Percentiles rank a stretch among this genome's conserved stretches.
These are phyloP conservation scores for Pichia sp. DNA, from an alignment of 1,139 yeast species.

Conservation along the genomic window DNA sequence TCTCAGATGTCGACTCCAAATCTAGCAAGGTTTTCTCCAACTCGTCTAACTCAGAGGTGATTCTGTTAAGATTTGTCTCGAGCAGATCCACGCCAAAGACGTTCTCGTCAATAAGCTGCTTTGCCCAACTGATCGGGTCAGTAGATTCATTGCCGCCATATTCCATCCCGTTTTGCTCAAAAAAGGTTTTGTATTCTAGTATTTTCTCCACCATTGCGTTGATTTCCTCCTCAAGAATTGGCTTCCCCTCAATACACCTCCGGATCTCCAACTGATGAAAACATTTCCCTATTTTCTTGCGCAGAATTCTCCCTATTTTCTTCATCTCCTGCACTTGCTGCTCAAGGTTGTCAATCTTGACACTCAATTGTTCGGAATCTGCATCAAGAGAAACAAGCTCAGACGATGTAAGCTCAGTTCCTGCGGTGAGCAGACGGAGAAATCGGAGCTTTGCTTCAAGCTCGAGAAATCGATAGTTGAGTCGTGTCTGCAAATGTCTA, in stretches of 20 bases:
- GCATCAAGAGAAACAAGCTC: slow-evolving; percentile 23
- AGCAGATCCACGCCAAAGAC: slow-evolving; percentile 8
- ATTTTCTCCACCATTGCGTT: slow-evolving; percentile 10
- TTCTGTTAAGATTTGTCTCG: slow-evolving; percentile 1
- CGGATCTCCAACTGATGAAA: slow-evolving; percentile 17
- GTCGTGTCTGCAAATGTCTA: slow-evolving; percentile 27
- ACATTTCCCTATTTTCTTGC: slow-evolving; percentile 19
- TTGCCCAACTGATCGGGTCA: slow-evolving; percentile 8
- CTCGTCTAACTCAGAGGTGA: not conserved
- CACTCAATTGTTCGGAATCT: slow-evolving; percentile 6
- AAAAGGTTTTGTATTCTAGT: slow-evolving; percentile 5
- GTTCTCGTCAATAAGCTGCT: slow-evolving; percentile 4
- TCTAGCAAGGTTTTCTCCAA: not conserved
- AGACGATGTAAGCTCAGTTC: slow-evolving; percentile 32
- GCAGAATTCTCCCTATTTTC: slow-evolving; percentile 10
- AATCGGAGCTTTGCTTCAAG: slow-evolving; percentile 66
- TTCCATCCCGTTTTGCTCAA: slow-evolving; percentile 21
- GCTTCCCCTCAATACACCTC: slow-evolving; percentile 19
- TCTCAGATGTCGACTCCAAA: not conserved
- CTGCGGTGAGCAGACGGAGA: slow-evolving; percentile 39
- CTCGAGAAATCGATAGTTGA: slow-evolving; percentile 60
- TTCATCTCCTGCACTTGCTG: slow-evolving; percentile 13
- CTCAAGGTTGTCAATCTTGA: not conserved
- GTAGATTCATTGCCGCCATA: not conserved
- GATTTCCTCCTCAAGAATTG: slow-evolving; percentile 17